Conservation (phyloP, 225 moss, liverwort and hornwort genomes). For the Pleurozium schreberi region DNA sequence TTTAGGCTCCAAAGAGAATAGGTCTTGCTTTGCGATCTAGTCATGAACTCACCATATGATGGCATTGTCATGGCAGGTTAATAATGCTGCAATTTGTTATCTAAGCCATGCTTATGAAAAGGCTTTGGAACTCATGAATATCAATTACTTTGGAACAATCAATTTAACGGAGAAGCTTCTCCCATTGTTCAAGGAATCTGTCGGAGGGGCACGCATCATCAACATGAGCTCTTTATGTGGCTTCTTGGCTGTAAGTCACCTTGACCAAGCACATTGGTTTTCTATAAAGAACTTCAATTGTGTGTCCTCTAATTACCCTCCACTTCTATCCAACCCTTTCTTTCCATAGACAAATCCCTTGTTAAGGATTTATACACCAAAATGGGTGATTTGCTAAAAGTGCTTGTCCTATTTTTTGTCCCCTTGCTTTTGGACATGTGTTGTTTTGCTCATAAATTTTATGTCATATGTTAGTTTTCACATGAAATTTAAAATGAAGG, state of each 20-base stretch:
- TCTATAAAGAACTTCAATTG: background rate
- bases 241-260: background rate
- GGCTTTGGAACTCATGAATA: background rate
- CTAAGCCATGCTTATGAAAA: background rate
- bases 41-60: background rate
- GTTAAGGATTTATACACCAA: too few species aligned
- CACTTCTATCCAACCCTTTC: too few species aligned
- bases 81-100: background rate
- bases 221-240: background rate
- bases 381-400: too few species aligned
- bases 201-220: background rate
- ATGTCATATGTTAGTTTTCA: too few species aligned
- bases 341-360: too few species aligned
- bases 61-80: background rate
- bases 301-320: accelerated
- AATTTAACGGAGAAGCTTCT: background rate
- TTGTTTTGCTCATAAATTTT: too few species aligned
- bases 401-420: too few species aligned
- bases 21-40: background rate
- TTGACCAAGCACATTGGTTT: too few species aligned
- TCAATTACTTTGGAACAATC: background rate
- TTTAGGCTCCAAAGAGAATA: background rate
- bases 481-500: too few species aligned
- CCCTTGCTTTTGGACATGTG: too few species aligned
- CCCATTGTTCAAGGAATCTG: background rate